Conservation (phyloP, 2,329 filamentous ascomycete species). For the Biscogniauxia mediterranea region DNA sequence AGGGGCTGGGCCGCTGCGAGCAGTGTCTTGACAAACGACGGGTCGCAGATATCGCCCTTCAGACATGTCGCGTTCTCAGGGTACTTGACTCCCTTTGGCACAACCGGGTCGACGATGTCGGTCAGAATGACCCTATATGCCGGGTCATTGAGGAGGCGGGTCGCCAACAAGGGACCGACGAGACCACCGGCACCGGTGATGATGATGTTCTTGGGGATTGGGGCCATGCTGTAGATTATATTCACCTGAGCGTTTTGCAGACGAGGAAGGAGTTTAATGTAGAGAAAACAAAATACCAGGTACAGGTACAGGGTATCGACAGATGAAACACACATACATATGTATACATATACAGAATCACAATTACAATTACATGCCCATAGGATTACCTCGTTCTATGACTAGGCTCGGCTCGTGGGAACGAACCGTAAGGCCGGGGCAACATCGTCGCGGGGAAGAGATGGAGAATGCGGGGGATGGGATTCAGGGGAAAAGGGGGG, state of each 20-base stretch:
- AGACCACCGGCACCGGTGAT: conserved; percentile 36
- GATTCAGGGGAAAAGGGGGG: too few relatives aligned
- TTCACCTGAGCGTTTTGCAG: not conserved
- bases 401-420: not conserved
- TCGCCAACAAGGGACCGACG: conserved; percentile 37
- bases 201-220: conserved; percentile 32
- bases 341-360: not conserved
- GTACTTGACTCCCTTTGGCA: conserved; percentile 47
- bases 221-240: conserved; percentile 18
- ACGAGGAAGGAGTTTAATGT: conserved; percentile 24
- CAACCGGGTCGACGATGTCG: conserved; percentile 52
- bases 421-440: not conserved
- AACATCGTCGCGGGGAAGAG: not conserved
- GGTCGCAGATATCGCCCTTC: conserved; percentile 47
- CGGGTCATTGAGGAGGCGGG: conserved; percentile 39
- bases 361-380: too few relatives aligned
- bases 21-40: conserved; percentile 37
- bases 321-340: not conserved
- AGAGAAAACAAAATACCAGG: conserved; percentile 2
- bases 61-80: conserved; percentile 50
- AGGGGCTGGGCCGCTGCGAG: conserved; percentile 45
- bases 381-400: too few relatives aligned
- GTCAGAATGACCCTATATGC: conserved; percentile 44
- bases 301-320: not conserved
- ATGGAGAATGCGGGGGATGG: not conserved